Percentiles rank a stretch among this genome's conserved stretches.
Evolutionary conservation across 345 rosid species (phyloP).

Genomic region (Eucalyptus urophylla): DNA sequence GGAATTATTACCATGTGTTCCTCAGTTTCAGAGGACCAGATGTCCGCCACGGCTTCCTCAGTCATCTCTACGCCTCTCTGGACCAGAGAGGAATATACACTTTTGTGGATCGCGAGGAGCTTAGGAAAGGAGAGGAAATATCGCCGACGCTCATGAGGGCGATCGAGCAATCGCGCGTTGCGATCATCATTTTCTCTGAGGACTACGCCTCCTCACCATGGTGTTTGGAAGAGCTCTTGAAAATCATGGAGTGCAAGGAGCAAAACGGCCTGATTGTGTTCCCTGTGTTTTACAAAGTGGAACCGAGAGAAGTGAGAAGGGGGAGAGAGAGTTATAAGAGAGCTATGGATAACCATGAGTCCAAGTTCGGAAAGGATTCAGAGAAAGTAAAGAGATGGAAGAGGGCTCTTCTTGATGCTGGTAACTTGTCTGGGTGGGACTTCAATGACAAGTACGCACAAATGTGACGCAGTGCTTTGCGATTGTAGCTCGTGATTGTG

Average conservation of each 20-base stretch:
- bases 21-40: background rate
- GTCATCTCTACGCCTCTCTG: background rate
- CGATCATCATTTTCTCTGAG: background rate
- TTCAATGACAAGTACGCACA: too few relatives aligned
- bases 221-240: background rate
- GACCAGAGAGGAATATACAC: background rate
- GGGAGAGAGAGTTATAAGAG: background rate
- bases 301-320: background rate
- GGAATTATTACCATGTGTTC: background rate
- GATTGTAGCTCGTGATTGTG: too few relatives aligned
- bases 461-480: accelerated
- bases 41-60: background rate
- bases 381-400: too few relatives aligned
- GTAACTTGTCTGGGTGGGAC: too few relatives aligned
- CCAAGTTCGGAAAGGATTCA: too few relatives aligned
- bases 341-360: too few relatives aligned
- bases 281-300: background rate
- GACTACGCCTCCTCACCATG: background rate
- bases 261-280: accelerated
- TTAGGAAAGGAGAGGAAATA: background rate
- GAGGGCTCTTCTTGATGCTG: accelerated
- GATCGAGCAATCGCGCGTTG: background rate
- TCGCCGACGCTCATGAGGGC: background rate
- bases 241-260: background rate
- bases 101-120: background rate